phyloP scores from a whole-genome alignment of 1,284 basidiomycete species.

The Heterobasidion parviporum region DNA sequence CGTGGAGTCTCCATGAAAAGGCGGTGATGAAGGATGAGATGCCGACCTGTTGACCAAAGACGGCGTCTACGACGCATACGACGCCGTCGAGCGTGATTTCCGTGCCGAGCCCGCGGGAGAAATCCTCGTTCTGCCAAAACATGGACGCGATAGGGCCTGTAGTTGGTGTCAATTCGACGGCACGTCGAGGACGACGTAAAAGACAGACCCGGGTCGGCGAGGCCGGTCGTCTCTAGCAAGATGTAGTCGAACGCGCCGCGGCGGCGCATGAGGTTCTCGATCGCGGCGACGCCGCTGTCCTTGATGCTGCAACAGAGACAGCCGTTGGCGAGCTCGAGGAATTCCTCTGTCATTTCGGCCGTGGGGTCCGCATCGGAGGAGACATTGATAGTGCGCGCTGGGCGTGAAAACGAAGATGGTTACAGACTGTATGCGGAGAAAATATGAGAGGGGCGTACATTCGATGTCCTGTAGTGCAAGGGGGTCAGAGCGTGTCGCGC shows the following conservation, averaged over 20 bases:
- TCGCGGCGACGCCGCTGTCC: constrained; percentile 83
- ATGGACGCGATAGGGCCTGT: constrained; percentile 76
- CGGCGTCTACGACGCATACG: constrained; percentile 84
- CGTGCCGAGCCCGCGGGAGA: constrained; percentile 55
- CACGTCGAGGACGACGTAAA: neutral
- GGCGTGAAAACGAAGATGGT: neutral
- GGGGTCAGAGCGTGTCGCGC: neutral
- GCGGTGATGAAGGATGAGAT: neutral
- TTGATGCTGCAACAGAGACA: constrained; percentile 94
- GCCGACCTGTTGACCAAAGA: constrained; percentile 71
- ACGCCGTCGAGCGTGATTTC: constrained; percentile 84
- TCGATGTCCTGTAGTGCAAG: constrained; percentile 18
- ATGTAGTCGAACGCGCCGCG: constrained; percentile 90
- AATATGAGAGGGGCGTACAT: constrained; percentile 12
- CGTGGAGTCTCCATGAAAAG: neutral
- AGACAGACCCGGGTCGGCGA: constrained; percentile 79
- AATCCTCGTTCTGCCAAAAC: constrained; percentile 94
- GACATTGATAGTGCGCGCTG: constrained; percentile 73
- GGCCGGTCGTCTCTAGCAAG: constrained; percentile 85
- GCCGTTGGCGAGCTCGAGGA: constrained; percentile 87
- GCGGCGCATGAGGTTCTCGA: constrained; percentile 79
- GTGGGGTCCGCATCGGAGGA: constrained; percentile 58
- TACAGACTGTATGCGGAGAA: neutral
- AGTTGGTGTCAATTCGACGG: neutral
- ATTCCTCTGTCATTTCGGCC: constrained; percentile 62